Conservation (phyloP, 2,329 filamentous ascomycete genomes). For the Neobulgaria alba region DNA sequence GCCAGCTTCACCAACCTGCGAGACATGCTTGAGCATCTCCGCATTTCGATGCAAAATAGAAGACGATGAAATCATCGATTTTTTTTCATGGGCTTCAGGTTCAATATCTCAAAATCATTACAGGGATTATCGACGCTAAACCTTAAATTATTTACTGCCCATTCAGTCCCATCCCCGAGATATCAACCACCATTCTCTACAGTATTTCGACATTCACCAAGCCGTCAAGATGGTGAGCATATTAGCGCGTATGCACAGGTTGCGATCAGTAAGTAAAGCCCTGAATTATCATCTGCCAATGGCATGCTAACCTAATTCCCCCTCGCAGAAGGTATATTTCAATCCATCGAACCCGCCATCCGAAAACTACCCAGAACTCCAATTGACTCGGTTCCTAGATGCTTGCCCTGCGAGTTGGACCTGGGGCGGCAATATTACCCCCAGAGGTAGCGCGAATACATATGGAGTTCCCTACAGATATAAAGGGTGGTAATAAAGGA, state of each 20-base stretch:
- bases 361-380: no score
- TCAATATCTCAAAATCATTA: no score
- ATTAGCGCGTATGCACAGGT: slow-evolving; percentile 62
- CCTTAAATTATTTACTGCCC: background rate
- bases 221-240: slow-evolving; percentile 42
- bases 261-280: slow-evolving; percentile 58
- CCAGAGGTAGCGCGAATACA: slow-evolving; percentile 67
- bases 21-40: no score
- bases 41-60: no score
- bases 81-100: no score
- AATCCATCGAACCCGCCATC: slow-evolving; percentile 5
- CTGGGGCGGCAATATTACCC: slow-evolving; percentile 75
- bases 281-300: background rate
- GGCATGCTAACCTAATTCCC: slow-evolving; percentile 12
- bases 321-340: slow-evolving; percentile 37
- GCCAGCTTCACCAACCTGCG: background rate
- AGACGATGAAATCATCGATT: no score
- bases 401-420: slow-evolving; percentile 66
- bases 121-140: background rate
- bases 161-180: background rate
- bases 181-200: no score
- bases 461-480: slow-evolving; percentile 57
- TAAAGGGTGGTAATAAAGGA: slow-evolving; percentile 62
- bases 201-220: no score
- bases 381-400: slow-evolving; percentile 43